These are phyloP conservation scores for Musa troglodytarum DNA, from an alignment of 176 grass and related monocot species.

Conservation along the genomic window DNA sequence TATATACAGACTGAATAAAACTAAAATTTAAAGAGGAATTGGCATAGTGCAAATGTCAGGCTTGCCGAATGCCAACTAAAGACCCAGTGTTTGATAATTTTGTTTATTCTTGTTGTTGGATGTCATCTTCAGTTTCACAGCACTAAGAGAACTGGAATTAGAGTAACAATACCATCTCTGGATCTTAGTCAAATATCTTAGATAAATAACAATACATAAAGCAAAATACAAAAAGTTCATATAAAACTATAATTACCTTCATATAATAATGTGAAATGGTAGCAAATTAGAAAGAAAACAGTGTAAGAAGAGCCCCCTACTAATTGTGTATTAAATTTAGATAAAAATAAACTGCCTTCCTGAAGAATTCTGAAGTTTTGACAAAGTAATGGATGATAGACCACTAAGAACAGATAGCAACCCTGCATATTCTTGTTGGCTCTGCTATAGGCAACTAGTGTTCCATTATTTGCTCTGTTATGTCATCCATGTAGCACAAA, in stretches of 20 bases:
- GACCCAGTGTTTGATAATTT: background rate
- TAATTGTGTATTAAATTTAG: background rate
- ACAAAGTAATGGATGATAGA: background rate
- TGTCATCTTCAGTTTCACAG: background rate
- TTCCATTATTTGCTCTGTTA: no score
- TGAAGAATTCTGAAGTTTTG: background rate
- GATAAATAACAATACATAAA: background rate
- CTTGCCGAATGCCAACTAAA: background rate
- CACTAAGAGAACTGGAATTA: background rate
- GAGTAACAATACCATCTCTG: background rate
- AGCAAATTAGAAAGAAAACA: background rate
- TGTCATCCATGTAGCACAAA: no score
- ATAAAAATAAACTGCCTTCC: background rate
- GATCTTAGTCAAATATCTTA: background rate
- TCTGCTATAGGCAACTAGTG: background rate
- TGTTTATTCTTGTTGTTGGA: background rate
- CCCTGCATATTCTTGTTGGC: background rate
- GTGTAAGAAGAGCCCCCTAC: background rate
- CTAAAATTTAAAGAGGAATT: background rate
- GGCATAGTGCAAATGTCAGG: background rate
- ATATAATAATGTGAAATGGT: no score
- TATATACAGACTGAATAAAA: background rate
- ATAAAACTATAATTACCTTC: no score
- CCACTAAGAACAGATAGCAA: background rate
- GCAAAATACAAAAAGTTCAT: no score